Evolutionary conservation across 2,329 filamentous ascomycete genomes (phyloP).

Genomic region (Ophiocordyceps australis): DNA sequence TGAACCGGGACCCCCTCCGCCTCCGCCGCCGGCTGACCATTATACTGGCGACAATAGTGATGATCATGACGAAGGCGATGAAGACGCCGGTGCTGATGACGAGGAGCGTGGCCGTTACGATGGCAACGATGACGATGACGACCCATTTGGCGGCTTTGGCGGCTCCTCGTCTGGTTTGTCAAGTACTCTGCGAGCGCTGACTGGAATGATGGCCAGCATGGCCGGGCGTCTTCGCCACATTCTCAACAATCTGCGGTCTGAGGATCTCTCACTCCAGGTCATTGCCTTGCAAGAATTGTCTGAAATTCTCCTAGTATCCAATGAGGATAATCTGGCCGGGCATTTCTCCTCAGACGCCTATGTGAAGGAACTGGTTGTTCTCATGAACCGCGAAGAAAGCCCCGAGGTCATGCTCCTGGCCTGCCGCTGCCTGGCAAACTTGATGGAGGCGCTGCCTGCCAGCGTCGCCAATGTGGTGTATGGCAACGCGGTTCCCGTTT

Average conservation of each 20-base stretch:
- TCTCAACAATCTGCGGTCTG: slow-evolving; percentile 56
- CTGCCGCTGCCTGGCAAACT: slow-evolving; percentile 84
- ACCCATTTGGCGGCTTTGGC: slow-evolving; percentile 48
- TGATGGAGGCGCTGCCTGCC: slow-evolving; percentile 91
- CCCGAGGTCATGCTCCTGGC: slow-evolving; percentile 94
- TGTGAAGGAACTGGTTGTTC: slow-evolving; percentile 76
- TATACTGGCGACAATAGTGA: too few relatives aligned
- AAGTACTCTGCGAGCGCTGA: slow-evolving; percentile 69
- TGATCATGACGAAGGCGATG: slow-evolving; percentile 19
- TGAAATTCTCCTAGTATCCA: slow-evolving; percentile 83
- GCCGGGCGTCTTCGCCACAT: slow-evolving; percentile 65
- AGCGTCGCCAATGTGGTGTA: slow-evolving; percentile 94
- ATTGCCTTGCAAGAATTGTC: slow-evolving; percentile 88
- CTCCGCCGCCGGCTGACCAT: slow-evolving; percentile 19
- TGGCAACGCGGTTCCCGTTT: slow-evolving; percentile 82
- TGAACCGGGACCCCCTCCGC: slow-evolving; percentile 19
- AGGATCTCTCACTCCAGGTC: slow-evolving; percentile 77
- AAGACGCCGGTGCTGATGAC: slow-evolving; percentile 11
- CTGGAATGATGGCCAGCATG: slow-evolving; percentile 79
- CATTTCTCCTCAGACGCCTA: slow-evolving; percentile 90
- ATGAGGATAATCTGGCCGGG: slow-evolving; percentile 88
- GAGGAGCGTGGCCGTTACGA: slow-evolving; percentile 36
- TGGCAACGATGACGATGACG: slow-evolving; percentile 43
- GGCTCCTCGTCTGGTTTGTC: slow-evolving; percentile 51
- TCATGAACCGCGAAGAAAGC: slow-evolving; percentile 94